Evolutionary conservation across 2,329 filamentous ascomycete genomes (phyloP).

Genomic region (Ophiocordyceps camponoti-rufipedis): DNA sequence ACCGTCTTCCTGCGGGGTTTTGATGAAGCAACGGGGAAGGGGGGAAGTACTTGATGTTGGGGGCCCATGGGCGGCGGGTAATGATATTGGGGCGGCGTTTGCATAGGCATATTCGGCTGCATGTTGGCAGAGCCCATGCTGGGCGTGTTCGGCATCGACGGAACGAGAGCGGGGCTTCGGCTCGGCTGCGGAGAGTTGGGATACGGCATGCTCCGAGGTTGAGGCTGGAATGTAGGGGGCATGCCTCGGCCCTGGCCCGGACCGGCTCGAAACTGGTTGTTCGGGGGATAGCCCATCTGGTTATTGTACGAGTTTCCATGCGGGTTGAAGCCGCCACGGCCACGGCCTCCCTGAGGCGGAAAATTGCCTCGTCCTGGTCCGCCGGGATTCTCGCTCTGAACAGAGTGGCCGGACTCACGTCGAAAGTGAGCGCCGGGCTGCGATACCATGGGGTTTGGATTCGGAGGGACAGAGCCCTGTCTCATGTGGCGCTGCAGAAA

Average conservation of each 20-base stretch:
- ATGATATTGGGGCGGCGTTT: constrained; percentile 42
- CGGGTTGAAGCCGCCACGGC: constrained; percentile 28
- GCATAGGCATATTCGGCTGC: constrained; percentile 41
- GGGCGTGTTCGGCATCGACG: constrained; percentile 49
- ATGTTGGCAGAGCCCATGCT: constrained; percentile 45
- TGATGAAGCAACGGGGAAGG: constrained; percentile 15
- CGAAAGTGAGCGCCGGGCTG: constrained; percentile 60
- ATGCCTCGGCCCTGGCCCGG: constrained; percentile 33
- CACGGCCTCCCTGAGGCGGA: constrained; percentile 27
- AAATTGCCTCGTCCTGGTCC: constrained; percentile 38
- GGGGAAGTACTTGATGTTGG: constrained; percentile 40
- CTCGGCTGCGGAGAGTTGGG: constrained; percentile 46
- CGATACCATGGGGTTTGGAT: constrained; percentile 38
- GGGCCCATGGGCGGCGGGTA: constrained; percentile 38
- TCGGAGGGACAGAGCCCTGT: constrained; percentile 44
- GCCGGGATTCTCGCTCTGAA: constrained; percentile 29
- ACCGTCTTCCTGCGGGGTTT: constrained; percentile 26
- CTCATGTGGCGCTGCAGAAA: constrained; percentile 45
- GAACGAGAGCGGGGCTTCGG: constrained; percentile 47
- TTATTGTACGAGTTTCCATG: constrained; percentile 24
- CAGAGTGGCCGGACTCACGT: constrained; percentile 71
- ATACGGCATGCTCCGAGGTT: constrained; percentile 27
- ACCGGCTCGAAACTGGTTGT: constrained; percentile 22
- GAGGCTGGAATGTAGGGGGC: constrained; percentile 25
- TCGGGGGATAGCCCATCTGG: constrained; percentile 24